Base-by-base conservation (phyloP, 805 yeast genomes). In the Hanseniaspora singularis region DNA sequence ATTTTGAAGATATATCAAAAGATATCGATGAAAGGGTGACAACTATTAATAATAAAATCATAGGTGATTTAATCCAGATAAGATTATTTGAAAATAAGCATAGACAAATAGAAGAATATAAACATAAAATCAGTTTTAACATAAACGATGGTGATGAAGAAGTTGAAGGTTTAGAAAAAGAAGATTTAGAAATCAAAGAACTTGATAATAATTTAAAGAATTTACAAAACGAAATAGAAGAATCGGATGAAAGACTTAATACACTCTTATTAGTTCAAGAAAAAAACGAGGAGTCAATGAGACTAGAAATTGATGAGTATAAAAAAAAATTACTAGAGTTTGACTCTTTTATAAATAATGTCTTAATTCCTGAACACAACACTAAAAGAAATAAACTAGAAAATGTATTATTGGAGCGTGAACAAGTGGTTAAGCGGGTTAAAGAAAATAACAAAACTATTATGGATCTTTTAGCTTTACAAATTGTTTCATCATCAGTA, bases 171-270 rank as follows among this genome's bases (percentile, higher is more conserved):
- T 31, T 34, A 0, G 15, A 10, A 26, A 26, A 26, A 8, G 28
- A 26, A 26, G 11, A 26, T 26, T 11, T 11, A 26, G 11, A 8
- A 11, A 26, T 30, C 11, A 26, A 16, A 10, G 38, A 44, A 10
- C 14, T 37, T n/a, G 53, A 55, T 20, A 60, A 55, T 24, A 62
- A 72, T 55, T 69, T 68, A 51, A 51, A 53, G 15, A 61, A 58
- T 19, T 63, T 66, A 53, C 55, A 69, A 54, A 49, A 48, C 16
- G 63, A 67, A 54, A 56, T 69, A 54, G 49, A 48, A 31, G 40
- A 52, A 54, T n/a, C 38, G 47, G 32, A 53, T 46, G 16, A 51
- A 26, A 26, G 28, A 26, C 28, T 26, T 8, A 26, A 26, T 8
- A 11, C 11, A 49, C 15, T 44, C 55, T 37, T n/a, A n/a, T n/a